Evolutionary conservation across 176 grass and related monocot species (phyloP).

Genomic region (Triticum urartu): DNA sequence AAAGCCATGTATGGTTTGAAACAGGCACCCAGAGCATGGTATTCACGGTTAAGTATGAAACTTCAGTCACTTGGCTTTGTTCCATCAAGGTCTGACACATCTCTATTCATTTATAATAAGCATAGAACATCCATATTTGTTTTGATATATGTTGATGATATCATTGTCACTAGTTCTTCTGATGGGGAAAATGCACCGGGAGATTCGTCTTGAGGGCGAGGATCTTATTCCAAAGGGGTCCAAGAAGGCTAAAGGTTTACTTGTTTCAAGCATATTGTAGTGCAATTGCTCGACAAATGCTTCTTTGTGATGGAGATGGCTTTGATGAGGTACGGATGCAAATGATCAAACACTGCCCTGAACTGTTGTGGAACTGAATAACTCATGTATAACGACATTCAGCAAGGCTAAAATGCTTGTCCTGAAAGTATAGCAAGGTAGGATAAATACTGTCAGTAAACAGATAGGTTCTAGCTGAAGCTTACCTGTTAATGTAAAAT

Average conservation of each 20-base stretch:
- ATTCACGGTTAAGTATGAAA: too few relatives aligned
- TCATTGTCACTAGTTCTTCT: too few relatives aligned
- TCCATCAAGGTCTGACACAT: too few relatives aligned
- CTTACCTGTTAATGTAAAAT: not conserved
- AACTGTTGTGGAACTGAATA: not conserved
- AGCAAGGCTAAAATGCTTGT: not conserved
- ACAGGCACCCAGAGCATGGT: too few relatives aligned
- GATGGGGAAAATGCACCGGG: constrained; percentile 51
- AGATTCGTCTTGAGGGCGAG: constrained; percentile 40
- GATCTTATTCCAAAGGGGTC: constrained; percentile 54
- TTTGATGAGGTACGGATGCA: not conserved
- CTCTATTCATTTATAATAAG: too few relatives aligned
- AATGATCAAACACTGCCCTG: not conserved
- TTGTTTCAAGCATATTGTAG: not conserved
- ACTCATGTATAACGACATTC: not conserved
- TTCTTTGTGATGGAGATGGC: not conserved
- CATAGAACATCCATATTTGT: too few relatives aligned
- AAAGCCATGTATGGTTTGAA: too few relatives aligned
- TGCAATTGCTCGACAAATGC: not conserved
- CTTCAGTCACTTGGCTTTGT: too few relatives aligned
- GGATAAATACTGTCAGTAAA: not conserved
- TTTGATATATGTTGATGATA: too few relatives aligned
- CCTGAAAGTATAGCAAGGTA: not conserved
- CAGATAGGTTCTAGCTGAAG: not conserved
- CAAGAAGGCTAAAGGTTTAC: constrained; percentile 42